Percentiles rank a stretch among this genome's conserved stretches.
These are phyloP conservation scores for Fusarium acutatum DNA, from an alignment of 2,329 filamentous ascomycete genomes.

Conservation along the genomic window DNA sequence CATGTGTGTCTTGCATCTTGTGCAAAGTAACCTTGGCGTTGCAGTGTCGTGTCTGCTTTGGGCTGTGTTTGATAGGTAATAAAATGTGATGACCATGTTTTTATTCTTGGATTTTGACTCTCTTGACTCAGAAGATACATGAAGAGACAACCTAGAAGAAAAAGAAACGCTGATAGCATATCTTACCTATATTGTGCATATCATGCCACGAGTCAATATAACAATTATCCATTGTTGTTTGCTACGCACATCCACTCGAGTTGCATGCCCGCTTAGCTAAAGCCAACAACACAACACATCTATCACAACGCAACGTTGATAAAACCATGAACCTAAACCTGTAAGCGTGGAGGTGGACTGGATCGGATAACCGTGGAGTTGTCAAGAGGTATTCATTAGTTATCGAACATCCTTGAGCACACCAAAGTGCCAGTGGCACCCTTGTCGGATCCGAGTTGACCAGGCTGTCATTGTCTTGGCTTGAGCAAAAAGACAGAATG, in stretches of 20 bases:
- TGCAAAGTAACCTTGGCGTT: conserved; percentile 1
- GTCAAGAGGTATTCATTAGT: conserved; percentile 23
- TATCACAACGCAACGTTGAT: not conserved
- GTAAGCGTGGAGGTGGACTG: not conserved
- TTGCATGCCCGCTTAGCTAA: not conserved
- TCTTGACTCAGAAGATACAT: not conserved
- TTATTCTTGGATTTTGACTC: not conserved
- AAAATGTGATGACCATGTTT: not conserved
- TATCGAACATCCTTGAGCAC: conserved; percentile 20
- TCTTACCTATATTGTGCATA: not conserved
- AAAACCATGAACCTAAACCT: conserved; percentile 1
- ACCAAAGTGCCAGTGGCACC: conserved; percentile 2
- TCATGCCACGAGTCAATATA: conserved; percentile 13
- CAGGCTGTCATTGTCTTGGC: conserved; percentile 9
- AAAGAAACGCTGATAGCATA: not conserved
- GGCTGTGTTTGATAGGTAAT: not conserved
- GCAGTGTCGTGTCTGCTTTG: not conserved
- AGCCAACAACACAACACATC: not conserved
- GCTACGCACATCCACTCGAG: not conserved
- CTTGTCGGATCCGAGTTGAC: conserved; percentile 3
- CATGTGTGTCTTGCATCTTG: conserved; percentile 31
- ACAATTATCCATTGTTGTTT: not conserved
- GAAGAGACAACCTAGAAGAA: not conserved
- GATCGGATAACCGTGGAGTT: conserved; percentile 23
- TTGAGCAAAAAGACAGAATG: not conserved